A percentile compares a stretch with the other conserved stretches of the same genome.
phyloP scores from a whole-genome alignment of 768 basidiomycete genomes.

The Pleurotus ostreatus region DNA sequence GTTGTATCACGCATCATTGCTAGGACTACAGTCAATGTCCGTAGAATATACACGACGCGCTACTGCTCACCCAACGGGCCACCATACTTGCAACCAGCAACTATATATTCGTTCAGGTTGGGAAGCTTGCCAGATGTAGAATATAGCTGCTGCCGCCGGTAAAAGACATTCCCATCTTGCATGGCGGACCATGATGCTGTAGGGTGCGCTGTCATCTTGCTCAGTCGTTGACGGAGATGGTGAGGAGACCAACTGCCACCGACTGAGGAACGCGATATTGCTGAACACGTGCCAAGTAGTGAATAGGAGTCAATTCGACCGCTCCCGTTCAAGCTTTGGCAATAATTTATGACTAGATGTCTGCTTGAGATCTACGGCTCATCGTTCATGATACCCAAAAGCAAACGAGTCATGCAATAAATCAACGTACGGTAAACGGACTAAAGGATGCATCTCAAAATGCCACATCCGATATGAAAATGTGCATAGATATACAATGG shows the following conservation, averaged over 20 bases:
- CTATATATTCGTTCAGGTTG: conserved; percentile 72
- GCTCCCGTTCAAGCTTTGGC: background rate
- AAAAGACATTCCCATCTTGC: conserved; percentile 84
- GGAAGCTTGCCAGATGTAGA: conserved; percentile 75
- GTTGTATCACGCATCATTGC: conserved; percentile 85
- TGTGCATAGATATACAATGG: conserved; percentile 6
- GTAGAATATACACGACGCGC: conserved; percentile 8
- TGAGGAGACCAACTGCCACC: background rate
- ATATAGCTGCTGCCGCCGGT: conserved; percentile 81
- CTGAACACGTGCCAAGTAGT: background rate
- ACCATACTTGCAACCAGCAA: conserved; percentile 80
- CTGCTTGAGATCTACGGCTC: too few species aligned
- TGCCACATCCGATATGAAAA: background rate
- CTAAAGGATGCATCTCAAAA: too few species aligned
- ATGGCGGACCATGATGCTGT: conserved; percentile 89
- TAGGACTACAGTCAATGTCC: conserved; percentile 22
- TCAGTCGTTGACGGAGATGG: background rate
- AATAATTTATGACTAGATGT: background rate
- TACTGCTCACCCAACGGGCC: conserved; percentile 76
- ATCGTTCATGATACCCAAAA: too few species aligned
- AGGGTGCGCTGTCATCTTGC: conserved; percentile 58
- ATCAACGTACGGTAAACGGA: too few species aligned
- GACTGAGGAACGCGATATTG: background rate
- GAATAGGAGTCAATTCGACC: background rate
- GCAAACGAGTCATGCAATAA: too few species aligned